phyloP scores from a whole-genome alignment of 148 eudicot species.

The Silene uniflora region DNA sequence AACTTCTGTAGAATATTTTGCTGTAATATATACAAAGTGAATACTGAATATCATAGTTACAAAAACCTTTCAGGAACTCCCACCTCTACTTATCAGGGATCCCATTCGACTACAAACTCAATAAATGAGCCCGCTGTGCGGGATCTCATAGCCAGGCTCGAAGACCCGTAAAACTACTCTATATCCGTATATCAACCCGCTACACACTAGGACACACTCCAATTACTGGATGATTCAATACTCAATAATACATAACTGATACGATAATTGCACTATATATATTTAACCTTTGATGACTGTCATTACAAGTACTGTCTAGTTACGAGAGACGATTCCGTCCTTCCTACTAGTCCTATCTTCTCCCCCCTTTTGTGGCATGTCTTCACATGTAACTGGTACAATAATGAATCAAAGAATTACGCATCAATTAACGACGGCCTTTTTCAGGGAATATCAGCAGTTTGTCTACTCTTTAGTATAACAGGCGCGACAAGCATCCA shows the following conservation, averaged over 20 bases:
- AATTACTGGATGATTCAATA: not conserved
- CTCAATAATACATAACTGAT: too few species aligned
- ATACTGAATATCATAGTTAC: not conserved
- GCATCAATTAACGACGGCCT: not conserved
- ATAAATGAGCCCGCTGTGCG: not conserved
- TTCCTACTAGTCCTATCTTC: not conserved
- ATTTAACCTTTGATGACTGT: too few species aligned
- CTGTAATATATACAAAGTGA: not conserved
- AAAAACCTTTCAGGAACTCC: constrained; percentile 4
- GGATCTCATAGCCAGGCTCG: not conserved
- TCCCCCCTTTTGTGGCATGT: not conserved
- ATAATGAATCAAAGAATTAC: constrained; percentile 6
- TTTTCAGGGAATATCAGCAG: constrained; percentile 31
- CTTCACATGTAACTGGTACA: constrained; percentile 3
- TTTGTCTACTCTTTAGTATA: constrained; percentile 58
- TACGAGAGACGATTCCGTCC: not conserved
- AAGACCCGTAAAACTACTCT: not conserved
- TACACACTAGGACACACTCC: not conserved
- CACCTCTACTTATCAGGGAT: not conserved
- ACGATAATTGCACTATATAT: too few species aligned
- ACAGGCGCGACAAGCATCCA: constrained; percentile 87
- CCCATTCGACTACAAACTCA: not conserved
- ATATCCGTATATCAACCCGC: not conserved
- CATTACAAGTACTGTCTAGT: not conserved
- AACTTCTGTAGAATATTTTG: not conserved